Conservation (phyloP, 192 early-diverging fungal species). For the Thamnidium elegans region DNA sequence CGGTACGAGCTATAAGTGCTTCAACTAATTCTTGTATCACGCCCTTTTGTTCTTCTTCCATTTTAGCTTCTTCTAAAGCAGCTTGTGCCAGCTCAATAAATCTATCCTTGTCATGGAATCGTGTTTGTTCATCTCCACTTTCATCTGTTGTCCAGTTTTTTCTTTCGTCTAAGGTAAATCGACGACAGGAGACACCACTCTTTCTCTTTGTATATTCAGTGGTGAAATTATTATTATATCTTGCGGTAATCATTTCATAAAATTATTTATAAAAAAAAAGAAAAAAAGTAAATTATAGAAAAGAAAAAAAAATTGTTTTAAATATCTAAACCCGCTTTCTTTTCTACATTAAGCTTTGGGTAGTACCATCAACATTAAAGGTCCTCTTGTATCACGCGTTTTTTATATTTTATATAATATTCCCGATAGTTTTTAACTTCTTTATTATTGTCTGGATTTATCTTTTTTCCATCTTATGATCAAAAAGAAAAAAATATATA, state of each 20-base stretch:
- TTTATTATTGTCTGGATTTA: no score
- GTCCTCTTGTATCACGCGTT: no score
- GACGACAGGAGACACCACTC: background rate
- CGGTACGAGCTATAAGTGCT: conserved; percentile 23
- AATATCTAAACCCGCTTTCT: no score
- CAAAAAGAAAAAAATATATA: no score
- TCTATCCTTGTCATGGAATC: conserved; percentile 6
- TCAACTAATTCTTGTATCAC: conserved; percentile 34
- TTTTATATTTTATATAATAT: no score
- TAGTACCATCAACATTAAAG: no score
- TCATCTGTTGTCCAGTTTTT: background rate
- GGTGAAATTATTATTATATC: conserved; percentile 2
- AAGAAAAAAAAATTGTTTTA: conserved; percentile 2
- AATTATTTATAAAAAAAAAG: background rate
- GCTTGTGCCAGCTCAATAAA: conserved; percentile 36
- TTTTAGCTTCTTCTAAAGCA: conserved; percentile 30
- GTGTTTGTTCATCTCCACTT: conserved; percentile 6
- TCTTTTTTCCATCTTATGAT: no score
- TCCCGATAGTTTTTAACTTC: no score
- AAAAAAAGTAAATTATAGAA: background rate
- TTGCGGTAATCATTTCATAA: conserved; percentile 17
- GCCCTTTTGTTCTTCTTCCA: conserved; percentile 36
- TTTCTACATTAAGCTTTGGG: no score
- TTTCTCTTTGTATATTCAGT: background rate
- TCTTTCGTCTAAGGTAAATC: background rate